Evolutionary conservation across 2,329 filamentous ascomycete genomes (phyloP).

Genomic region (Xylaria sp.): DNA sequence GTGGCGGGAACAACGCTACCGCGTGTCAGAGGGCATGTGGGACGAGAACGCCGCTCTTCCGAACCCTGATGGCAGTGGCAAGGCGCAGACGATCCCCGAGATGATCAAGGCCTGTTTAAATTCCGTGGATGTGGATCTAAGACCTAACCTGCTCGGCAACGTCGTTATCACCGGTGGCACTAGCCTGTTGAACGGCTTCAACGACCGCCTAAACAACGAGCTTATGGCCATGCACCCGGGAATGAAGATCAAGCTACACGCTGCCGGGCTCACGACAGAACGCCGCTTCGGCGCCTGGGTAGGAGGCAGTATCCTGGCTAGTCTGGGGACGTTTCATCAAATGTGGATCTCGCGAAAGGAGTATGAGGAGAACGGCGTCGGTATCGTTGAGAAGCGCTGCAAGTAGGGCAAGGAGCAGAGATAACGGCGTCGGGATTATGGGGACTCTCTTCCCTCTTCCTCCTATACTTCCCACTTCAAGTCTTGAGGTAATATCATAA

Average conservation of each 20-base stretch:
- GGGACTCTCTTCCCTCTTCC: not conserved
- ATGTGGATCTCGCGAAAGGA: constrained; percentile 99
- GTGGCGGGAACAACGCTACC: constrained; percentile 89
- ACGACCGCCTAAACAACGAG: constrained; percentile 88
- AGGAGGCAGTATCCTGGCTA: constrained; percentile 93
- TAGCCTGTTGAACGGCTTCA: constrained; percentile 89
- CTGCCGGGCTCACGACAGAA: constrained; percentile 87
- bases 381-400: constrained; percentile 95
- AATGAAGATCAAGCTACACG: constrained; percentile 87
- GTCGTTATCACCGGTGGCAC: constrained; percentile 93
- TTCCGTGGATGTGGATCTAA: constrained; percentile 88
- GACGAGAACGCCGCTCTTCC: constrained; percentile 81
- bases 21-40: constrained; percentile 88
- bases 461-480: constrained; percentile 13
- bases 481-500: constrained; percentile 15
- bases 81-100: constrained; percentile 83
- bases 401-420: constrained; percentile 69
- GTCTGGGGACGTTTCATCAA: constrained; percentile 97
- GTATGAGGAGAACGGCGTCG: constrained; percentile 92
- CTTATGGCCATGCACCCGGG: constrained; percentile 84
- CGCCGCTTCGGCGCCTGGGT: constrained; percentile 95
- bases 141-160: constrained; percentile 84
- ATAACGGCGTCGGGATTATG: constrained; percentile 89
- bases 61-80: constrained; percentile 53
- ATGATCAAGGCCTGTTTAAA: constrained; percentile 82